Base-by-base conservation (phyloP, 495 filamentous ascomycete genomes). In the Trichoderma orchidacearum region DNA sequence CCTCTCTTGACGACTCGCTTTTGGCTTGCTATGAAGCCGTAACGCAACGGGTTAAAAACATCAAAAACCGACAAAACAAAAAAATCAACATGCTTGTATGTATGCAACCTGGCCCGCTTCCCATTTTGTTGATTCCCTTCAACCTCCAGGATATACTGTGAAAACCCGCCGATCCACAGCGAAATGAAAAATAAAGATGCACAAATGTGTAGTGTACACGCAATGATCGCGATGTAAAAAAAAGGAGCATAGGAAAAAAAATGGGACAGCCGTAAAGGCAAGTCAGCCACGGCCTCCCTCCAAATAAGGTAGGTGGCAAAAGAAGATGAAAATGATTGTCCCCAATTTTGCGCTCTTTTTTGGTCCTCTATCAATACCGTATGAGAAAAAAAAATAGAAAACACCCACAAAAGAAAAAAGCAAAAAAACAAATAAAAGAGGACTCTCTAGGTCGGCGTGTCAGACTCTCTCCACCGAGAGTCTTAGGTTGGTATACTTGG, bases 341-440 rank as follows among this genome's bases (percentile, higher is more conserved):
- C 21, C 41, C 41, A 48, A 48, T 48, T 56, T 53, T 58, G 45
- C 54, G 8, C 21, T 30, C 31, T 17, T 48, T 45, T 36, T 48
- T 27, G 23, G 12, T 23, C 41, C 41, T 23, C 21, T 48, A 48
- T 48, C 18, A 41, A 5, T 27, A 27, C 11, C 27, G 21, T 2
- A 48, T 25, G 11, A 48, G 4, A 5, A 48, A 13, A 11, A 48
- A 48, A 48, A n/a, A n/a, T n/a, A n/a, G n/a, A n/a, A n/a, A n/a
- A n/a, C n/a, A n/a, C n/a, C n/a, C n/a, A n/a, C n/a, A n/a, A n/a
- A n/a, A n/a, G n/a, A n/a, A n/a, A n/a, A n/a, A n/a, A n/a, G n/a
- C n/a, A n/a, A n/a, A n/a, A n/a, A n/a, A n/a, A n/a, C n/a, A n/a
- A n/a, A n/a, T n/a, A n/a, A n/a, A n/a, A n/a, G n/a, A n/a, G n/a